Percentiles rank a stretch among this genome's conserved stretches.
These are phyloP conservation scores for Xylaria sp. DNA, from an alignment of 2,329 filamentous ascomycete species.

Conservation along the genomic window DNA sequence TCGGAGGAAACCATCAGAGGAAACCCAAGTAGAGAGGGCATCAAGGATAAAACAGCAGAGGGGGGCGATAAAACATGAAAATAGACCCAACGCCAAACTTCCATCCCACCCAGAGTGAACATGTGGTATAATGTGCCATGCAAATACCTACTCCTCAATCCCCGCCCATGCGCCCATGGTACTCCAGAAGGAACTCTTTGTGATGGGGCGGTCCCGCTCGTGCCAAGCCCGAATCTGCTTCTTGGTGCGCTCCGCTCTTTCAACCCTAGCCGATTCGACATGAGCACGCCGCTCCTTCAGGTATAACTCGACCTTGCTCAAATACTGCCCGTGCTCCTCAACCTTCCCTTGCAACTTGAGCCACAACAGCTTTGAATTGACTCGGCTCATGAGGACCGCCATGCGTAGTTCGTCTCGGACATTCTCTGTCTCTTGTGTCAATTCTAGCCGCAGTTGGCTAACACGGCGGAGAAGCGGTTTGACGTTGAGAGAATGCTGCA, in stretches of 20 bases:
- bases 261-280: constrained; percentile 49
- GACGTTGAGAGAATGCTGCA: constrained; percentile 44
- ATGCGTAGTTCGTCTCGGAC: constrained; percentile 57
- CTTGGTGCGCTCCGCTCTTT: constrained; percentile 46
- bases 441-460: constrained; percentile 49
- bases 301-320: constrained; percentile 59
- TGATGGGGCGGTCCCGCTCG: constrained; percentile 43
- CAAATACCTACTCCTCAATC: constrained; percentile 33
- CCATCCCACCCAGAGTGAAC: constrained; percentile 42
- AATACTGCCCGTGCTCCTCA: constrained; percentile 60
- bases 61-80: constrained; percentile 40
- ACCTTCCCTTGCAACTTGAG: constrained; percentile 63
- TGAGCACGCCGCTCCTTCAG: constrained; percentile 53
- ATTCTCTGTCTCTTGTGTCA: constrained; percentile 51
- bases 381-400: constrained; percentile 63
- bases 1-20: constrained; percentile 13
- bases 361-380: constrained; percentile 68
- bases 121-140: constrained; percentile 45
- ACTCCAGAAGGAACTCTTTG: constrained; percentile 44
- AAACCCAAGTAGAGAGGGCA: constrained; percentile 19
- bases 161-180: constrained; percentile 37
- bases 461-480: constrained; percentile 44
- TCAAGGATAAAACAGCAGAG: constrained; percentile 38
- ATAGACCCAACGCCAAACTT: constrained; percentile 46
- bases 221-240: constrained; percentile 46